phyloP scores from a whole-genome alignment of 2,329 filamentous ascomycete species.

The Xylaria arbuscula region DNA sequence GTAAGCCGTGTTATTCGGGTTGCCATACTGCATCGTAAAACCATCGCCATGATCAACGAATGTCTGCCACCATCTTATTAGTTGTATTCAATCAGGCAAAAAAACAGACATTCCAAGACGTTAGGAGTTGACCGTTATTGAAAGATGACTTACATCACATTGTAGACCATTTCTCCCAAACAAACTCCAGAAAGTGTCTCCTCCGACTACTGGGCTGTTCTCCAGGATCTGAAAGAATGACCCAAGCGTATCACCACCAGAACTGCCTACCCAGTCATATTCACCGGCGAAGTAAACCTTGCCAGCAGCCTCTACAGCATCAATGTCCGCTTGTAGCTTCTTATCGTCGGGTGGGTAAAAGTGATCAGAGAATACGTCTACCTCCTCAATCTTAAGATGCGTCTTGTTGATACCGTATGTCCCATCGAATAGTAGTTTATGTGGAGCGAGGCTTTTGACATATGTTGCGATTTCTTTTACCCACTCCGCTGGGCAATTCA shows the following conservation, averaged over 20 bases:
- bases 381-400: conserved; percentile 55
- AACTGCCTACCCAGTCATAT: conserved; percentile 57
- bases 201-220: conserved; percentile 52
- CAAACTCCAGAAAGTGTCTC: conserved; percentile 60
- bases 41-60: conserved; percentile 60
- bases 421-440: conserved; percentile 60
- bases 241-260: conserved; percentile 50
- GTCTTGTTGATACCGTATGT: conserved; percentile 60
- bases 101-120: neutral
- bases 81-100: neutral
- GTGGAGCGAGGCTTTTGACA: conserved; percentile 57
- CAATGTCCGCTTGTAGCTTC: conserved; percentile 55
- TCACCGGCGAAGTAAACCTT: conserved; percentile 60
- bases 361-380: conserved; percentile 62
- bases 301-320: conserved; percentile 49
- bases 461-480: conserved; percentile 55
- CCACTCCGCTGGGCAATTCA: conserved; percentile 57
- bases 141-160: conserved; percentile 52
- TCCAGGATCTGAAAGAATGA: conserved; percentile 57
- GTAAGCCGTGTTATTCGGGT: conserved; percentile 55
- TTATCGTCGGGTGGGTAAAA: conserved; percentile 58
- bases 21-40: conserved; percentile 58
- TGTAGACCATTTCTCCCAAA: conserved; percentile 59
- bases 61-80: conserved; percentile 44
- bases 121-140: no score